These are phyloP conservation scores for Pinus tabuliformis DNA, from an alignment of 75 land plant species.

Conservation along the genomic window DNA sequence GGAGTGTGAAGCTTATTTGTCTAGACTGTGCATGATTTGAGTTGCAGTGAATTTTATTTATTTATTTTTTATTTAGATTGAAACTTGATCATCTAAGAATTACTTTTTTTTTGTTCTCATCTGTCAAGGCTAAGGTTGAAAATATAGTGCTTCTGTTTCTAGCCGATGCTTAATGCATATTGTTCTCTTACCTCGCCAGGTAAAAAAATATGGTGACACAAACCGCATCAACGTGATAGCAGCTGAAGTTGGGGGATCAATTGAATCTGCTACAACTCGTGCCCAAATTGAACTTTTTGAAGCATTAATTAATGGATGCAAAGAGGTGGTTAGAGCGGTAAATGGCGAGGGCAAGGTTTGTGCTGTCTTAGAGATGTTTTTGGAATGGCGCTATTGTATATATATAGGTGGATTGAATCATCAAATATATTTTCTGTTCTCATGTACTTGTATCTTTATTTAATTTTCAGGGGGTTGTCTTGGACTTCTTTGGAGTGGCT, in stretches of 20 bases:
- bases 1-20: neutral
- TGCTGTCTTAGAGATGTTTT: neutral
- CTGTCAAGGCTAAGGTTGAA: no score
- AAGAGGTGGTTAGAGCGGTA: constrained; percentile 54
- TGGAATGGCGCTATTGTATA: no score
- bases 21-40: neutral
- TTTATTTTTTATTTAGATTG: no score
- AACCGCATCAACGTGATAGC: constrained; percentile 67
- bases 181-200: constrained; percentile 37
- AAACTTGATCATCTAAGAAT: no score
- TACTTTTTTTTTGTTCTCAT: no score
- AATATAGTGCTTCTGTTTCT: neutral
- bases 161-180: neutral
- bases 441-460: neutral
- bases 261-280: constrained; percentile 62
- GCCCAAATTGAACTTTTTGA: constrained; percentile 80
- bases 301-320: constrained; percentile 78
- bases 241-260: constrained; percentile 80
- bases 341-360: constrained; percentile 76
- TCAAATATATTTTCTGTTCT: no score
- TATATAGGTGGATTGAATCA: no score
- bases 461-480: constrained; percentile 62
- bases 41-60: no score
- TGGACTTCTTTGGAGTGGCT: constrained; percentile 98
- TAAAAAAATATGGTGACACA: constrained; percentile 81